phyloP scores from a whole-genome alignment of 192 early-diverging fungal species.

The Backusella morwellensis region DNA sequence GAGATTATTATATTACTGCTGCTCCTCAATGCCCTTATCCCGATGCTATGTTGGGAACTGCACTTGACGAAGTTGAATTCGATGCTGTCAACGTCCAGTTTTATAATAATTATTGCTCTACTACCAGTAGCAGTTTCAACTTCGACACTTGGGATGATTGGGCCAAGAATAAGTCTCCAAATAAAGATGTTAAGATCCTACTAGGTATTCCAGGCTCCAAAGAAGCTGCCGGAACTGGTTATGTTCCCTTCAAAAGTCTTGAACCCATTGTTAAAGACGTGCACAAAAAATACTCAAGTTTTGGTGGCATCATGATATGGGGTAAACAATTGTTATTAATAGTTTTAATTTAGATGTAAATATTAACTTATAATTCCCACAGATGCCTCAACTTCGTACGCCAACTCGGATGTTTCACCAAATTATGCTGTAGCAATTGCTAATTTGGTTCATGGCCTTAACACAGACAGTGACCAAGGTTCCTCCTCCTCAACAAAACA shows the following conservation, averaged over 20 bases:
- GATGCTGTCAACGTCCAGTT: constrained; percentile 77
- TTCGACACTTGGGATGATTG: constrained; percentile 73
- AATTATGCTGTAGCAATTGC: constrained; percentile 30
- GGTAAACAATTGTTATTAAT: constrained; percentile 21
- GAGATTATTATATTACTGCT: constrained; percentile 59
- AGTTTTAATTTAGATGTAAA: background rate
- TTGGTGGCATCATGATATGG: constrained; percentile 77
- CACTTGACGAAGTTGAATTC: constrained; percentile 56
- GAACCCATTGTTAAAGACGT: constrained; percentile 49
- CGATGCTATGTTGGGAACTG: constrained; percentile 61
- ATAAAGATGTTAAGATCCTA: constrained; percentile 64
- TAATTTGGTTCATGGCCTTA: constrained; percentile 9
- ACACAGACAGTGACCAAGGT: background rate
- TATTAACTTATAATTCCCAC: background rate
- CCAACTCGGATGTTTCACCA: constrained; percentile 41
- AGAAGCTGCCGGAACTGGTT: constrained; percentile 58
- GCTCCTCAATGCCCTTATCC: constrained; percentile 79
- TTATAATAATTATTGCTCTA: constrained; percentile 79
- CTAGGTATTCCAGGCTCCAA: constrained; percentile 64
- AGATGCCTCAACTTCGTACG: constrained; percentile 60
- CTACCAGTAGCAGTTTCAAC: constrained; percentile 59
- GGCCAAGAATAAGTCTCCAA: constrained; percentile 57
- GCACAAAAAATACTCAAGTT: constrained; percentile 48
- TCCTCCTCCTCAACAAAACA: background rate
- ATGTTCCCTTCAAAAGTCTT: constrained; percentile 44